Evolutionary conservation across 2,329 filamentous ascomycete species (phyloP), one percentile per base, ranked within the genome.

Genomic region (Fusarium aywerte): DNA sequence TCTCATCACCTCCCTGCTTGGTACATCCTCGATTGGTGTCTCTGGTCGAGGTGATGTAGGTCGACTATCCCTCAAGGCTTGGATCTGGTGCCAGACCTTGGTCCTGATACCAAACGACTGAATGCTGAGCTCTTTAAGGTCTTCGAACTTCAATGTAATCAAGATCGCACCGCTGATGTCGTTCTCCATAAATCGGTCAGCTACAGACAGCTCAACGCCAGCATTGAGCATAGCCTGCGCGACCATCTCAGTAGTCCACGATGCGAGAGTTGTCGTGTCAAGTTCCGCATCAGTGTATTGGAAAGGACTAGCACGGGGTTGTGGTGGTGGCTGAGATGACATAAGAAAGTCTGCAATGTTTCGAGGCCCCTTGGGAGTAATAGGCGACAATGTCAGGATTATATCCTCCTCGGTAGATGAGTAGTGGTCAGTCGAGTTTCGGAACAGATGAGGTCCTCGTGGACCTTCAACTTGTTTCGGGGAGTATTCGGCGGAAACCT

Each of bases 151-250:
- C 40, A 99, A 82, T n/a, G 95, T 93, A 51, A 97, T 89, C 20
- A 98, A 82, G 56, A 98, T 92, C 6, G 89, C 85, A 15, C 95
- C 95, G 25, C 90, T 93, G 77, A 99, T 97, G 75, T 99, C 95
- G 77, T 99, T 96, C 73, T 91, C 87, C 64, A 94, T 85, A 74
- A 99, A 97, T 71, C 91, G 92, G 73, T 96, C 90, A 12, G 96
- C 90, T 49, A 95, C 85, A 8, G 85, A 81, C 50, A 88, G 81
- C 76, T 97, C 94, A 75, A 97, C 89, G 70, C 92, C 93, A 42
- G 89, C 87, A 76, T 92, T 88, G 74, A 90, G 87, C 93, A 97
- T 96, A 87, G 92, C 96, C 74, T 92, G 89, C 55, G 91, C 91
- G 40, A 96, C 92, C 80, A 93, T 90, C 74, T 89, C 85, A 4